Evolutionary conservation across 371 early-diverging fungal genomes (phyloP).

Genomic region (Lichtheimia ramosa): DNA sequence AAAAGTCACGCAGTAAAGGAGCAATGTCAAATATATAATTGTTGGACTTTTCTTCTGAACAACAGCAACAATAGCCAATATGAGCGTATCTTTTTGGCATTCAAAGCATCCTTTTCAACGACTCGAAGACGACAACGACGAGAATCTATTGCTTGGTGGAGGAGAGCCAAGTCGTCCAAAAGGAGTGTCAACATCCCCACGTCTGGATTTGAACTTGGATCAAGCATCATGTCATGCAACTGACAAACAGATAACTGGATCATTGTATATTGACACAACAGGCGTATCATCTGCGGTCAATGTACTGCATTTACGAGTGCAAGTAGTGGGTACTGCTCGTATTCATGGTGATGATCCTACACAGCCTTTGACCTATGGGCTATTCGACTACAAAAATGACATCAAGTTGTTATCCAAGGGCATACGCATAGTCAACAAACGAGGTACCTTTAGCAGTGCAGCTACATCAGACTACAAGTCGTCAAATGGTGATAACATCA

Average conservation of each 20-base stretch:
- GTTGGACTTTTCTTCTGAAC: too few species aligned
- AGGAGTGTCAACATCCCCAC: too few species aligned
- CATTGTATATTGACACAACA: neutral
- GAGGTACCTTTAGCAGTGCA: neutral
- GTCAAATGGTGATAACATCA: neutral
- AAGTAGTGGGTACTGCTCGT: slow-evolving; percentile 12
- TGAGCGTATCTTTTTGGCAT: too few species aligned
- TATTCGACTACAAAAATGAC: slow-evolving; percentile 20
- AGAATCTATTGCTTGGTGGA: too few species aligned
- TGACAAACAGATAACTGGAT: neutral
- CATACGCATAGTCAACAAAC: slow-evolving; percentile 11
- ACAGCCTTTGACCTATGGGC: slow-evolving; percentile 12
- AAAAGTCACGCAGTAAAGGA: too few species aligned
- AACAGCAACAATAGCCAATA: too few species aligned
- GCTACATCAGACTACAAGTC: neutral
- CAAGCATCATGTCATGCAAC: too few species aligned
- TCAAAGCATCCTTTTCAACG: too few species aligned
- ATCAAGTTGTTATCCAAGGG: slow-evolving; percentile 14
- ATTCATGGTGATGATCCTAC: slow-evolving; percentile 13
- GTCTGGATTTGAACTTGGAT: too few species aligned
- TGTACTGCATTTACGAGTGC: slow-evolving; percentile 11
- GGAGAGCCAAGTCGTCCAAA: too few species aligned
- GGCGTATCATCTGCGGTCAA: neutral
- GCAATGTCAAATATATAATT: too few species aligned
- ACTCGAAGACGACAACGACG: too few species aligned